Evolutionary conservation across 495 filamentous ascomycete species (phyloP).

Genomic region (Penicillium desertorum): DNA sequence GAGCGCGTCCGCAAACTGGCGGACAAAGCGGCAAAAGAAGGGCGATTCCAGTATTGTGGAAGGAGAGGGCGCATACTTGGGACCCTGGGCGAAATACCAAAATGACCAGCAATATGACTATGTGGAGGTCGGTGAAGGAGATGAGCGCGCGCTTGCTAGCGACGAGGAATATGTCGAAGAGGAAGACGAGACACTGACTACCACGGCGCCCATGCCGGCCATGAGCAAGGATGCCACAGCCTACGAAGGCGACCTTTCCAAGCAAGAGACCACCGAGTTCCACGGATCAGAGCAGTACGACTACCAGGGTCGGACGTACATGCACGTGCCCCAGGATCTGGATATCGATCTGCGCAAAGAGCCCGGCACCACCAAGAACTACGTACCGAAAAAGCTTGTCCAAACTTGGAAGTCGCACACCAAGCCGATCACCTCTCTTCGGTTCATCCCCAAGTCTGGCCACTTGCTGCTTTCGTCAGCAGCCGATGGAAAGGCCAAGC

Average conservation of each 20-base stretch:
- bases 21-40: constrained; percentile 73
- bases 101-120: constrained; percentile 63
- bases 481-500: constrained; percentile 86
- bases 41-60: constrained; percentile 81
- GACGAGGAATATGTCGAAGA: constrained; percentile 80
- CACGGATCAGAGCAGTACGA: constrained; percentile 80
- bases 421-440: constrained; percentile 80
- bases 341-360: constrained; percentile 87
- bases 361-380: constrained; percentile 75
- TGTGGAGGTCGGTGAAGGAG: constrained; percentile 43
- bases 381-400: constrained; percentile 86
- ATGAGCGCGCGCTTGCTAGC: constrained; percentile 63
- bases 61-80: constrained; percentile 82
- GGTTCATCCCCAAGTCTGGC: constrained; percentile 82
- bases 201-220: constrained; percentile 49
- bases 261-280: constrained; percentile 81
- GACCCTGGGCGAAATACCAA: constrained; percentile 90
- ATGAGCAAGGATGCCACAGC: constrained; percentile 59
- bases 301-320: constrained; percentile 80
- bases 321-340: constrained; percentile 91
- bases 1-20: constrained; percentile 62
- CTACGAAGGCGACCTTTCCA: constrained; percentile 55
- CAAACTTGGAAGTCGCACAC: constrained; percentile 87
- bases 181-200: constrained; percentile 40
- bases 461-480: constrained; percentile 84